Conservation (phyloP, 2,329 filamentous ascomycete genomes). For the Alternaria sp. region DNA sequence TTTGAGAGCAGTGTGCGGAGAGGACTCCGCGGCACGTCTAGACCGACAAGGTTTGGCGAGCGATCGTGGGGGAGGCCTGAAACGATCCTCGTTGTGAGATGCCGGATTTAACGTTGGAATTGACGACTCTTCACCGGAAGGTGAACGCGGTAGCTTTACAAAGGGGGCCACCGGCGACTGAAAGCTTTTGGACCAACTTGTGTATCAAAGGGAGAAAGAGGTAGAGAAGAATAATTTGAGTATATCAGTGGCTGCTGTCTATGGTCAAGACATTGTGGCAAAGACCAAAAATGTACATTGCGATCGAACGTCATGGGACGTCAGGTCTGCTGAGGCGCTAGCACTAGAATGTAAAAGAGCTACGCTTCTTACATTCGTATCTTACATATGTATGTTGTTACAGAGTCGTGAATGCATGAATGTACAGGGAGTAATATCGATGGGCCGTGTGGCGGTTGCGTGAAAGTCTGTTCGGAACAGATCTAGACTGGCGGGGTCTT, state of each 20-base stretch:
- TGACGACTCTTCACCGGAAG: background rate
- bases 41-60: slow-evolving; percentile 12
- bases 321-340: background rate
- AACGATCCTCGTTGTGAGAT: slow-evolving; percentile 2
- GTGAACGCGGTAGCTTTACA: background rate
- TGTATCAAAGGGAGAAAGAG: background rate
- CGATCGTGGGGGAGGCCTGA: slow-evolving; percentile 14
- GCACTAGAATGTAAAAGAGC: background rate
- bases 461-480: background rate
- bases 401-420: slow-evolving; percentile 21
- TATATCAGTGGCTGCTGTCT: background rate
- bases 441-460: background rate
- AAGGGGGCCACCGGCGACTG: too few relatives aligned
- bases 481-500: slow-evolving; percentile 26
- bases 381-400: slow-evolving; percentile 20
- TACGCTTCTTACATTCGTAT: slow-evolving; percentile 10
- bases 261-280: background rate
- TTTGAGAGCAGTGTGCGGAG: slow-evolving; percentile 8
- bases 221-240: background rate
- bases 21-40: background rate
- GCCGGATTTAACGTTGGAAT: background rate
- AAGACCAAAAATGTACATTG: background rate
- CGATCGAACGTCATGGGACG: background rate
- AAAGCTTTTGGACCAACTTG: too few relatives aligned
- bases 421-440: slow-evolving; percentile 9